Base-by-base conservation (phyloP, 495 filamentous ascomycete genomes). In the Tuber borchii region DNA sequence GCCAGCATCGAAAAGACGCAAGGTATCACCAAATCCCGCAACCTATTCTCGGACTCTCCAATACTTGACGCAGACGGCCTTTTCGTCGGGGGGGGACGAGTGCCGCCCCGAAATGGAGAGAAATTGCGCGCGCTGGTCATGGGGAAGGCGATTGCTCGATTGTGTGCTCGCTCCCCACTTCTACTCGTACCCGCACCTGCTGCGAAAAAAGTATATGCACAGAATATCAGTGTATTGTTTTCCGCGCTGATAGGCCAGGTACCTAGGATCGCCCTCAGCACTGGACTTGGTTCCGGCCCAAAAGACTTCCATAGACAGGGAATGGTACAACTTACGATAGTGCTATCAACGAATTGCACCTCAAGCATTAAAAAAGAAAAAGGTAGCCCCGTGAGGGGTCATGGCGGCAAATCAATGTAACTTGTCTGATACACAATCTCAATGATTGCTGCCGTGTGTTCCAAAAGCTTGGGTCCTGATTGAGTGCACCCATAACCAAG, bases 351-450 rank as follows among this genome's bases (percentile, higher is more conserved):
- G 78, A 79, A 79, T 79, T 46, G 73, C 70, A 79, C 61, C 74
- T 44, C 44, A 71, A 75, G 76, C 76, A 79, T 76, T 79, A 68
- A 75, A 69, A 79, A 75, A 75, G 78, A 78, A 79, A 79, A 75
- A 72, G 45, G 42, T 69, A 72, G 31, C 51, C 73, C 70, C 73
- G 78, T 79, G 78, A 79, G 78, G 77, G 78, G 78, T 79, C 42
- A 70, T 79, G 76, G 78, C 70, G 70, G 77, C 77, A 79, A 79
- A 79, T 79, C 56, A 77, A 79, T 79, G 70, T 74, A 77, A 79
- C 77, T 76, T 75, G 70, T 79, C 34, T 74, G 78, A 79, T 77
- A 78, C 78, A 77, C 78, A 79, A 79, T 79, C 74, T 79, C 77
- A 71, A 68, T 75, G 73, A 79, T 79, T 79, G 56, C 71, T 77